Evolutionary conservation across 345 rosid species (phyloP).

Genomic region (Anacardium occidentale): DNA sequence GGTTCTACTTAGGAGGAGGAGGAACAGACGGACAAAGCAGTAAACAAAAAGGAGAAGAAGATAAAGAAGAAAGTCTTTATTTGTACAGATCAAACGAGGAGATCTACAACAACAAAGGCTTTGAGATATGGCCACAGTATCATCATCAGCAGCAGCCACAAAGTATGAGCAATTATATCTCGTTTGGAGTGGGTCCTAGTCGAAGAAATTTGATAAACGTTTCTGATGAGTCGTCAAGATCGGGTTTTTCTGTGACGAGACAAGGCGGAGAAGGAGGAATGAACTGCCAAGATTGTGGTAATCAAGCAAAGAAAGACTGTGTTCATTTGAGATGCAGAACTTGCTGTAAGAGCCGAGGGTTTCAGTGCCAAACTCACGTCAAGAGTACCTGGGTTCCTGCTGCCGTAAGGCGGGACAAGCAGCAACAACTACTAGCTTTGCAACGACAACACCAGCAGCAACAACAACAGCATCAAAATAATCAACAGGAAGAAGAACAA

Average conservation of each 20-base stretch:
- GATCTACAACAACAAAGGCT: conserved; percentile 58
- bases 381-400: conserved; percentile 99
- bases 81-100: conserved; percentile 59
- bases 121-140: conserved; percentile 83
- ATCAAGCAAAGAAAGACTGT: conserved; percentile 96
- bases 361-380: conserved; percentile 83
- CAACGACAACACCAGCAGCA: conserved; percentile 36
- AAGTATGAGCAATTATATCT: conserved; percentile 44
- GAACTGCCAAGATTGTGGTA: conserved; percentile 96
- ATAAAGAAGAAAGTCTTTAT: conserved; percentile 43
- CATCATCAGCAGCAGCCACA: conserved; percentile 44
- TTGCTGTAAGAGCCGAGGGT: conserved; percentile 98
- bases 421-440: conserved; percentile 58
- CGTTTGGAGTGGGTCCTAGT: conserved; percentile 72
- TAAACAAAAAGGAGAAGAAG: conserved; percentile 53
- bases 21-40: conserved; percentile 31
- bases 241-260: conserved; percentile 57
- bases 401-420: conserved; percentile 80
- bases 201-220: conserved; percentile 35
- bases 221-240: conserved; percentile 57
- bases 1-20: conserved; percentile 81
- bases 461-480: conserved; percentile 9
- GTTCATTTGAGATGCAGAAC: conserved; percentile 84
- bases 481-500: conserved; percentile 26
- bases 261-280: conserved; percentile 63